Conservation (phyloP, 1,284 basidiomycete genomes). For the Ustilago shanxiensis region DNA sequence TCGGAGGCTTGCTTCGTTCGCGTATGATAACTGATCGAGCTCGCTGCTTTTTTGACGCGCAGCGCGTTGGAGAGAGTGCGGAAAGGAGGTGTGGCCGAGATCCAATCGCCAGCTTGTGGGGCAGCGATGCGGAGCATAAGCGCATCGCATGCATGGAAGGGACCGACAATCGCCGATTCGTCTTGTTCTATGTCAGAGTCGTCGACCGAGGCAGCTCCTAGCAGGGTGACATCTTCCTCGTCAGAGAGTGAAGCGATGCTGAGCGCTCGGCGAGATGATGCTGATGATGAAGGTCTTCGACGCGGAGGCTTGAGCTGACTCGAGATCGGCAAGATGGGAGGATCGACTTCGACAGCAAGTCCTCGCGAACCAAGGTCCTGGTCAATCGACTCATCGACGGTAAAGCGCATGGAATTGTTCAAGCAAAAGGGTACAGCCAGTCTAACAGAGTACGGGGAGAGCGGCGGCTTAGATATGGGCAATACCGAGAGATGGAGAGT, state of each 20-base stretch:
- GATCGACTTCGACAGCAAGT: slow-evolving; percentile 47
- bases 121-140: slow-evolving; percentile 35
- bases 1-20: not conserved
- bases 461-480: slow-evolving; percentile 22
- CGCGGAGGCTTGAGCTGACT: slow-evolving; percentile 2
- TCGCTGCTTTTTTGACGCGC: slow-evolving; percentile 12
- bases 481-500: slow-evolving; percentile 23
- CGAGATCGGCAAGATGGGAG: slow-evolving; percentile 29
- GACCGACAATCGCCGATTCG: slow-evolving; percentile 36
- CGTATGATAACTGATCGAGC: slow-evolving; percentile 16
- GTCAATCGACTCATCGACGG: slow-evolving; percentile 40
- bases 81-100: not conserved
- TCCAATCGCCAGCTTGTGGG: slow-evolving; percentile 27
- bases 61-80: slow-evolving; percentile 23
- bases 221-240: slow-evolving; percentile 37
- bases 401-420: slow-evolving; percentile 47
- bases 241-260: slow-evolving; percentile 17
- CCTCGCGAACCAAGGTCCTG: slow-evolving; percentile 8
- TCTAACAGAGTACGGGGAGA: slow-evolving; percentile 23
- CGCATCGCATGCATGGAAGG: slow-evolving; percentile 44
- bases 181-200: slow-evolving; percentile 23
- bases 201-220: slow-evolving; percentile 16
- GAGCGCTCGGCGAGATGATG: slow-evolving; percentile 12
- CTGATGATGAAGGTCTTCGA: slow-evolving; percentile 7
- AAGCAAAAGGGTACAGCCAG: slow-evolving; percentile 36